Percentiles rank a stretch among this genome's conserved stretches.
Evolutionary conservation across 2,329 filamentous ascomycete genomes (phyloP).

Genomic region (Calonectria pauciramosa): DNA sequence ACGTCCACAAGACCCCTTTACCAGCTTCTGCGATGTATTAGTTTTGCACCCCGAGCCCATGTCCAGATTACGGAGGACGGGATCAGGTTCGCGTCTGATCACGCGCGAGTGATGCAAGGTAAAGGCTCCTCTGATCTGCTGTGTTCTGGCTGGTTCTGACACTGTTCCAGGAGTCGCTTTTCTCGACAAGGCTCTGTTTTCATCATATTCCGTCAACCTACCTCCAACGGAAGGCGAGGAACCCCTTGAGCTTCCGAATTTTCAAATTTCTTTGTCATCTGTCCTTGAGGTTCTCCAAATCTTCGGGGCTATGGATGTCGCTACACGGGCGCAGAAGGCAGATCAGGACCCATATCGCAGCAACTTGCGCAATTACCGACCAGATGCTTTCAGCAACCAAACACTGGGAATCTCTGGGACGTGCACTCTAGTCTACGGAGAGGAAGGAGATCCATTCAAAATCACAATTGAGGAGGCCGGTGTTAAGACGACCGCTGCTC

Average conservation of each 20-base stretch:
- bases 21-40: slow-evolving; percentile 71
- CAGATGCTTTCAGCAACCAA: slow-evolving; percentile 86
- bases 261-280: slow-evolving; percentile 88
- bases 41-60: slow-evolving; percentile 70
- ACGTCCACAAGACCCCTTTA: slow-evolving; percentile 84
- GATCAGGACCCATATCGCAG: slow-evolving; percentile 73
- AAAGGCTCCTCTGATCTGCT: slow-evolving; percentile 41
- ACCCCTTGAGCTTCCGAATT: slow-evolving; percentile 70
- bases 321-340: slow-evolving; percentile 68
- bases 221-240: slow-evolving; percentile 54
- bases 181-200: slow-evolving; percentile 90
- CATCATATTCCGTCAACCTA: slow-evolving; percentile 80
- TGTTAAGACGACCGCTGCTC: slow-evolving; percentile 89
- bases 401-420: slow-evolving; percentile 87
- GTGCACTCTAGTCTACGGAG: slow-evolving; percentile 84
- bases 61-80: slow-evolving; percentile 87
- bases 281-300: slow-evolving; percentile 96
- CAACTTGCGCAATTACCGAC: slow-evolving; percentile 72
- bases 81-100: slow-evolving; percentile 88
- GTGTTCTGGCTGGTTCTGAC: slow-evolving; percentile 21
- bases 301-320: slow-evolving; percentile 85
- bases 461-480: slow-evolving; percentile 89
- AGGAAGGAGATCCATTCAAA: slow-evolving; percentile 82
- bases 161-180: slow-evolving; percentile 69
- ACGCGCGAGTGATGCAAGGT: slow-evolving; percentile 94